Conservation (phyloP, 1,139 yeast species). For the Geotrichum macrosporum region DNA sequence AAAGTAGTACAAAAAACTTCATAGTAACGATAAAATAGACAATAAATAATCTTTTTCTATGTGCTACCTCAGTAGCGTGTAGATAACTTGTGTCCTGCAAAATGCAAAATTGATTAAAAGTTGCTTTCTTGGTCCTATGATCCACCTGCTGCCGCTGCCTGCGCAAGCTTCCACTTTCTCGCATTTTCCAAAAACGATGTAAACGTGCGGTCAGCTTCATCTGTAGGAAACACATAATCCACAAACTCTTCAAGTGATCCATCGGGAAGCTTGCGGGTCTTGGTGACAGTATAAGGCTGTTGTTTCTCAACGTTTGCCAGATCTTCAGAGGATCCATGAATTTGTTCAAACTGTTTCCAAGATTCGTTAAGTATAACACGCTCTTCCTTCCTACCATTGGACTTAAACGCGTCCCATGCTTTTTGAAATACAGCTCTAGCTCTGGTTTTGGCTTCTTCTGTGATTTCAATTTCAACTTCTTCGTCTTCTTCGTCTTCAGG, state of each 20-base stretch:
- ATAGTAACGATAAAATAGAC: too few species aligned
- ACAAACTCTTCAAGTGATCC: conserved; percentile 53
- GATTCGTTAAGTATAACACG: conserved; percentile 59
- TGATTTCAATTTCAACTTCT: conserved; percentile 47
- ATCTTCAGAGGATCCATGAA: conserved; percentile 51
- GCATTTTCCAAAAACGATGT: conserved; percentile 61
- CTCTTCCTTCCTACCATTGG: conserved; percentile 40
- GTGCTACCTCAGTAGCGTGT: too few species aligned
- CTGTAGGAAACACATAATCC: conserved; percentile 62
- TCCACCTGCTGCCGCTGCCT: conserved; percentile 9
- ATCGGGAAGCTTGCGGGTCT: conserved; percentile 43
- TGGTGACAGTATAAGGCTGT: conserved; percentile 56
- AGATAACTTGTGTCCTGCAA: too few species aligned
- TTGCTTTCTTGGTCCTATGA: too few species aligned
- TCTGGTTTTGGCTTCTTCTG: conserved; percentile 48
- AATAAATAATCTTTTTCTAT: too few species aligned
- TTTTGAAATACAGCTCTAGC: conserved; percentile 55
- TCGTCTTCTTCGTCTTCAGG: conserved; percentile 42
- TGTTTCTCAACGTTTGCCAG: conserved; percentile 41
- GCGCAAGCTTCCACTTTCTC: conserved; percentile 49
- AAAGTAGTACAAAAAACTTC: too few species aligned
- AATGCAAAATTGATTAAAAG: too few species aligned
- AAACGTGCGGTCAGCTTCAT: conserved; percentile 39
- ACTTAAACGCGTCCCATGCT: conserved; percentile 49
- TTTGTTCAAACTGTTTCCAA: conserved; percentile 59